Base-by-base conservation (phyloP, 768 basidiomycete genomes). In the Mycena capillaripes region DNA sequence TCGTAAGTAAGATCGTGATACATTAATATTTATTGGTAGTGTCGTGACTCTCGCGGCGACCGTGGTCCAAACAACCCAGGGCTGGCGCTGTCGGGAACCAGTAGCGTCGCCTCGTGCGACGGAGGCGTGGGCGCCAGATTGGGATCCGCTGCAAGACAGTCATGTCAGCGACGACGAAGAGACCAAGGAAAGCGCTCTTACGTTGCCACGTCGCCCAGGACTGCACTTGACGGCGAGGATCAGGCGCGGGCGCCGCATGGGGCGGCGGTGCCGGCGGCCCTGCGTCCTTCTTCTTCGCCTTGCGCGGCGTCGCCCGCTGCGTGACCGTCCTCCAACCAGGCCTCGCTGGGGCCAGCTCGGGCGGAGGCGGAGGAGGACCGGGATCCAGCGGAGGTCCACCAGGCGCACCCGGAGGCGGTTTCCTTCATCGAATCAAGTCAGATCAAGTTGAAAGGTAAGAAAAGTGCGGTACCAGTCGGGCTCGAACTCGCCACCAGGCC, bases 401-500 rank as follows among this genome's bases (percentile, higher is more conserved):
- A 19, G 87, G 84, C 6, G 82, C 81, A 29, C 82, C 82, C 36
- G 82, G 83, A 40, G 84, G 84, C n/a, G 89, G 89, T 82, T 83
- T 85, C 87, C 86, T 86, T 44, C 23, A 25, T 58, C n/a, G 10
- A 60, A 50, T 21, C 27, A 44, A 55, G 60, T 23, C 7, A 69
- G 21, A 71, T 46, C n/a, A 57, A n/a, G 36, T 66, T 38, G 10
- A 27, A 48, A 66, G 38, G 9, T 8, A 42, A 25, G 3, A 17
- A 25, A 8, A 66, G n/a, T 4, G 29, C 78, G 82, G 73, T 42
- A 91, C 95, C 95, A 96, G n/a, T 93, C 91, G 10, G 92, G 88
- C 76, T 95, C 92, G 77, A 93, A 96, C 79, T 95, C 92, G 60
- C 95, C 95, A 66, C 94, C 94, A n/a, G 94, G 91, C 7, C 91